These are phyloP conservation scores for Moricandia arvensis DNA, from an alignment of 345 rosid genomes.

Conservation along the genomic window DNA sequence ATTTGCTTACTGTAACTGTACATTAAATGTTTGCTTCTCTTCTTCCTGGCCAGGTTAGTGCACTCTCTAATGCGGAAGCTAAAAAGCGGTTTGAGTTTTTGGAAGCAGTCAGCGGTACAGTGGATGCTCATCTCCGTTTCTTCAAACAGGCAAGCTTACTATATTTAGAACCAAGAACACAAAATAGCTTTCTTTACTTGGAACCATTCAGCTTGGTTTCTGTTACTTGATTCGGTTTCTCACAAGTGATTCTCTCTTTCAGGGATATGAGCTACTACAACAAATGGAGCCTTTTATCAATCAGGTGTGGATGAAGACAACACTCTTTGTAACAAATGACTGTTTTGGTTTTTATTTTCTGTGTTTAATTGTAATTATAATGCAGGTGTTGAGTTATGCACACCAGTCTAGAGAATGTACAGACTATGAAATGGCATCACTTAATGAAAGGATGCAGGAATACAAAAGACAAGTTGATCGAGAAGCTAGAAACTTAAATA, in stretches of 20 bases:
- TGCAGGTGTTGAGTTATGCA: slow-evolving; percentile 72
- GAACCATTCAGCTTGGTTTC: neutral
- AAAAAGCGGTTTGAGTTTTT: slow-evolving; percentile 67
- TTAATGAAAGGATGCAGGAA: slow-evolving; percentile 73
- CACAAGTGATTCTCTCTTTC: slow-evolving; percentile 24
- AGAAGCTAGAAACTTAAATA: slow-evolving; percentile 43
- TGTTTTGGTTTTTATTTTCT: neutral
- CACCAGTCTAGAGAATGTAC: slow-evolving; percentile 83
- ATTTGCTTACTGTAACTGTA: neutral
- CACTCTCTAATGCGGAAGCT: slow-evolving; percentile 66
- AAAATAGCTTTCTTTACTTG: neutral
- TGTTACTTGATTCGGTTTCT: slow-evolving; percentile 1
- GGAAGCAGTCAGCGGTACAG: slow-evolving; percentile 67
- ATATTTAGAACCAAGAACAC: neutral
- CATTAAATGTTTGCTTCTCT: slow-evolving; percentile 16
- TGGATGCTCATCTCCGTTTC: slow-evolving; percentile 76
- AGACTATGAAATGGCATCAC: slow-evolving; percentile 73
- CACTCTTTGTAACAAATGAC: neutral
- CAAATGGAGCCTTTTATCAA: slow-evolving; percentile 79
- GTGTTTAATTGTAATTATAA: slow-evolving; percentile 9
- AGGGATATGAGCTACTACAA: slow-evolving; percentile 78
- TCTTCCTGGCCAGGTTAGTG: slow-evolving; percentile 48
- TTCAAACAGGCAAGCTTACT: slow-evolving; percentile 58
- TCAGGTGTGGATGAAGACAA: slow-evolving; percentile 47
- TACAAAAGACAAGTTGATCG: slow-evolving; percentile 62